Conservation (phyloP, 495 filamentous ascomycete genomes). For the Neurospora sp. region DNA sequence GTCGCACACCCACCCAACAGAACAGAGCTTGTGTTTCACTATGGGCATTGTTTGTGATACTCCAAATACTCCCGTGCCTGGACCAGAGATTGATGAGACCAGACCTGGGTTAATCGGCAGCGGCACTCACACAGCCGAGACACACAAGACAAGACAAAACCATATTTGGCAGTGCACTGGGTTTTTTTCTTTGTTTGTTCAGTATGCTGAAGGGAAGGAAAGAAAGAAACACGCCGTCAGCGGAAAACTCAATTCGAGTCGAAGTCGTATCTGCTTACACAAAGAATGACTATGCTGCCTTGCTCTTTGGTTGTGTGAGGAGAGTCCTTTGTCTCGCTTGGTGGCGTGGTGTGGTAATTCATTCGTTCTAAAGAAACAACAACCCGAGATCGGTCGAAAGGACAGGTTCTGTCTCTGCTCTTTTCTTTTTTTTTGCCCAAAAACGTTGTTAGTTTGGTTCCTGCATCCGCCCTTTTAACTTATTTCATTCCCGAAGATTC, state of each 20-base stretch:
- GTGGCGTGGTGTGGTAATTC: background rate
- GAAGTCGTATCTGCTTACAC: background rate
- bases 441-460: background rate
- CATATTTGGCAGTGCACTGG: background rate
- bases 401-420: background rate
- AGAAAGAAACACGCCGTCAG: background rate
- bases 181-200: background rate
- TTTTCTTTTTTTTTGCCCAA: background rate
- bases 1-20: background rate
- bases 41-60: background rate
- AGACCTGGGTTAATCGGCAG: background rate
- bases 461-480: background rate
- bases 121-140: background rate
- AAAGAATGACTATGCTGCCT: background rate
- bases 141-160: background rate
- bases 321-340: background rate
- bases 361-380: background rate
- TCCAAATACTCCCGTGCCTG: background rate
- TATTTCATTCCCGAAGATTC: background rate
- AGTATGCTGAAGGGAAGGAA: background rate
- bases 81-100: background rate
- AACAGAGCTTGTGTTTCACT: background rate
- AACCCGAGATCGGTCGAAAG: background rate
- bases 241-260: background rate
- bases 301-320: background rate